These are phyloP conservation scores for Ceratobasidium theobromae DNA, from an alignment of 1,284 basidiomycete genomes.

Conservation along the genomic window DNA sequence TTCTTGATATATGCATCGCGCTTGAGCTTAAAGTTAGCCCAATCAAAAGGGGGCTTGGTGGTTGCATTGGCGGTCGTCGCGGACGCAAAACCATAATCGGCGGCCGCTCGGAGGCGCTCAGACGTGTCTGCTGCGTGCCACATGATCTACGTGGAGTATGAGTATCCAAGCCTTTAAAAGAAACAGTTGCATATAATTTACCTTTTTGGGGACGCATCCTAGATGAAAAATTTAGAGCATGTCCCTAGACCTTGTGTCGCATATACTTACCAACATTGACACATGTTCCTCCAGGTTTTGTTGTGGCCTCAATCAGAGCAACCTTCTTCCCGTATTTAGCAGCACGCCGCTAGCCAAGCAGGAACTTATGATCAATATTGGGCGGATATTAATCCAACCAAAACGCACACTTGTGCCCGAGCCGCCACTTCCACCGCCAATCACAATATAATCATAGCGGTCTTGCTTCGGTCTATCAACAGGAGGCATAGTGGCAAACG, in stretches of 20 bases:
- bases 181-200: slow-evolving; percentile 38
- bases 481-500: slow-evolving; percentile 61
- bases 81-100: slow-evolving; percentile 74
- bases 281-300: slow-evolving; percentile 89
- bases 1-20: slow-evolving; percentile 93
- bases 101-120: slow-evolving; percentile 69
- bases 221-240: slow-evolving; percentile 21
- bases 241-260: not conserved
- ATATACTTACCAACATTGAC: slow-evolving; percentile 80
- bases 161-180: not conserved
- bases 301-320: slow-evolving; percentile 80
- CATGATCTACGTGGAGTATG: slow-evolving; percentile 72
- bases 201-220: slow-evolving; percentile 91
- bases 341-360: slow-evolving; percentile 68
- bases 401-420: slow-evolving; percentile 68
- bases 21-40: slow-evolving; percentile 88
- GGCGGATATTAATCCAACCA: not conserved
- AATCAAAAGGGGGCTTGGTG: slow-evolving; percentile 72
- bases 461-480: slow-evolving; percentile 62
- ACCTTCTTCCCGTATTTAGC: slow-evolving; percentile 94
- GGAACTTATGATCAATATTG: not conserved
- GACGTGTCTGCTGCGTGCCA: slow-evolving; percentile 97
- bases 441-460: slow-evolving; percentile 77
- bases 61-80: slow-evolving; percentile 48
- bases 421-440: slow-evolving; percentile 84